Conservation (phyloP, 1,284 basidiomycete genomes). For the Apiotrichum laibachii region DNA sequence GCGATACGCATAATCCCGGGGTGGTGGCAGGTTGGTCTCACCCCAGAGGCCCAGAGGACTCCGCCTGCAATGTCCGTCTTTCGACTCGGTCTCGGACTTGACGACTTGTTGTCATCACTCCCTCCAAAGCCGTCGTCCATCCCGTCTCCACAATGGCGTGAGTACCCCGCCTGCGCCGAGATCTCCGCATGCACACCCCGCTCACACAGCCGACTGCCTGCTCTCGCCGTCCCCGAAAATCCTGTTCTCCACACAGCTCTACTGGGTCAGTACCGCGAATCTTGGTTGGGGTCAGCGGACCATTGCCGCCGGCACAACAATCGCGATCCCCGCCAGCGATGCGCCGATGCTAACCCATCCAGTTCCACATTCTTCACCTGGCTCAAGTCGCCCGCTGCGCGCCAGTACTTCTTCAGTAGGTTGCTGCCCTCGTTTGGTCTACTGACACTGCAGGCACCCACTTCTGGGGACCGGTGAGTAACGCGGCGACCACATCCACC, state of each 20-base stretch:
- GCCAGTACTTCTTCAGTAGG: constrained; percentile 91
- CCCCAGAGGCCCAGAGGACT: too few species aligned
- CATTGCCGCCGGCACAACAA: constrained; percentile 5
- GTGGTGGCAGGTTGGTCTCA: too few species aligned
- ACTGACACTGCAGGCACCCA: constrained; percentile 68
- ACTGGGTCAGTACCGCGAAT: neutral
- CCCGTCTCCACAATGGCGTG: constrained; percentile 7
- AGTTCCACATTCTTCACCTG: constrained; percentile 68
- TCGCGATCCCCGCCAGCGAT: neutral
- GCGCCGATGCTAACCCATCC: neutral
- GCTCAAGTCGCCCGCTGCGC: constrained; percentile 80
- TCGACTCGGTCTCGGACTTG: neutral
- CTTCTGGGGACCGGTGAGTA: constrained; percentile 87
- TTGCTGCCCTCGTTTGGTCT: constrained; percentile 23
- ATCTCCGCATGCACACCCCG: neutral
- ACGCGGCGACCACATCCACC: too few species aligned
- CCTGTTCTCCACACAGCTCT: neutral
- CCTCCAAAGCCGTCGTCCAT: neutral
- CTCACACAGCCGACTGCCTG: neutral
- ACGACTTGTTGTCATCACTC: neutral
- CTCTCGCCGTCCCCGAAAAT: neutral
- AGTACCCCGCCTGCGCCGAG: neutral
- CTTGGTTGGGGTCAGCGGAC: neutral
- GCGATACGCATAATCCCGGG: too few species aligned
- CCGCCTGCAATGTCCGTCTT: too few species aligned